Base-by-base conservation (phyloP, 495 filamentous ascomycete species). In the Wilcoxina mikolae region DNA sequence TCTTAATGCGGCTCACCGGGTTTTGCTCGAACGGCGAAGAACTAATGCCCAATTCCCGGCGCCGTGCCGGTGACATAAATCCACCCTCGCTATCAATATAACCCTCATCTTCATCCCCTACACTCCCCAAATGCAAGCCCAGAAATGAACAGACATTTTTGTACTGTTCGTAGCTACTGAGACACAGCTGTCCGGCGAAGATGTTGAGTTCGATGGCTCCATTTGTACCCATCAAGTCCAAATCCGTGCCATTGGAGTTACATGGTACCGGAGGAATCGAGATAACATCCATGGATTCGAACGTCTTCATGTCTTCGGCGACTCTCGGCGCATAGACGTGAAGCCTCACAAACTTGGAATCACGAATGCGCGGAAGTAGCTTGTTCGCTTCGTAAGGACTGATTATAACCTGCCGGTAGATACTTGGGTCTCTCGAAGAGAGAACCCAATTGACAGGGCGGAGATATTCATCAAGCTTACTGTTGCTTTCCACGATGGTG, bases 111-210 rank as follows among this genome's bases (percentile, higher is more conserved):
- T n/a, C 24, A 1, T 38, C 35, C 15, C 33, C 56, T 5, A 0
- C 0, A 0, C 33, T n/a, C 1, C 33, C 22, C 17, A 54, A 24
- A 15, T 51, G 33, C 17, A 76, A 63, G 1, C 78, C 75, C 0
- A 87, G 64, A 54, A 75, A 79, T 0, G 66, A 56, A 55, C 78
- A 83, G 1, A 78, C 42, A 7, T 59, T 53, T 9, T 67, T 39
- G 59, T 84, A 86, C 43, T 82, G 73, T 2, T 65, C 50, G 49
- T 72, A 78, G 0, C 69, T 70, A 11, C 51, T 51, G 5, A 86
- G 65, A 63, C 82, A 86, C 0, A 85, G 70, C 54, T 81, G 77
- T 9, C 82, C 82, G 0, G 82, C 71, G 58, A 85, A 86, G 4
- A 86, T 69, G 56, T 82, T 81, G 11, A 85, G 70, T 47, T 80